Percentiles rank a stretch among this genome's conserved stretches.
Evolutionary conservation across 768 basidiomycete species (phyloP).

Genomic region (Amanita thiersii): DNA sequence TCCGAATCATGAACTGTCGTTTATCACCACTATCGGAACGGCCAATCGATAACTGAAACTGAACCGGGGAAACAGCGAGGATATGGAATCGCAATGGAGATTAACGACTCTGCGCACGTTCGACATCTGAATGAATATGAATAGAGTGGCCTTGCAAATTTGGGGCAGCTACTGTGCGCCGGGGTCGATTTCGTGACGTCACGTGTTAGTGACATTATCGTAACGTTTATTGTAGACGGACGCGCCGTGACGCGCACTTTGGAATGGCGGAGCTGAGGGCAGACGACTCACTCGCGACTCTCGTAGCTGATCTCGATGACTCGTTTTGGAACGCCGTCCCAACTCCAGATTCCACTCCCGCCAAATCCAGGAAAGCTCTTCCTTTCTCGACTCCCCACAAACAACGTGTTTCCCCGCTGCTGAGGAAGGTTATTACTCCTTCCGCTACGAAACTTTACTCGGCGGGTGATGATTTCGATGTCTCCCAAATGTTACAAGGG

Average conservation of each 20-base stretch:
- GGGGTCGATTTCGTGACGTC: too few species aligned
- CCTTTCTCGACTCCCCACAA: background rate
- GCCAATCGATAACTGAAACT: too few species aligned
- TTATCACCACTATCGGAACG: too few species aligned
- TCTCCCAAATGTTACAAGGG: slow-evolving; percentile 48
- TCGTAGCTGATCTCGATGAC: slow-evolving; percentile 39
- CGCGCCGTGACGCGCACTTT: background rate
- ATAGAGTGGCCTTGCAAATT: too few species aligned
- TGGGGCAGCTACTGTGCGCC: too few species aligned
- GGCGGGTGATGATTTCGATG: slow-evolving; percentile 29
- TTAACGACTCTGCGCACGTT: too few species aligned
- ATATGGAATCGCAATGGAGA: too few species aligned
- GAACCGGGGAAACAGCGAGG: too few species aligned
- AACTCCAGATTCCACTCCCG: slow-evolving; percentile 26
- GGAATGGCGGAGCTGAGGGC: background rate
- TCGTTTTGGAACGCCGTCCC: slow-evolving; percentile 36
- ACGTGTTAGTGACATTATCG: slow-evolving; percentile 3
- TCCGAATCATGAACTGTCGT: too few species aligned
- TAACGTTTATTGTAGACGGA: too few species aligned
- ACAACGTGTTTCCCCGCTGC: background rate
- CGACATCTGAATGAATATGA: too few species aligned
- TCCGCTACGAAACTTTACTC: slow-evolving; percentile 17
- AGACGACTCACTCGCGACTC: slow-evolving; percentile 6
- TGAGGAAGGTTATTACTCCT: slow-evolving; percentile 8
- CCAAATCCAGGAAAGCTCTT: slow-evolving; percentile 11